phyloP scores from a whole-genome alignment of 257 asterid genomes.

The Vinca minor region DNA sequence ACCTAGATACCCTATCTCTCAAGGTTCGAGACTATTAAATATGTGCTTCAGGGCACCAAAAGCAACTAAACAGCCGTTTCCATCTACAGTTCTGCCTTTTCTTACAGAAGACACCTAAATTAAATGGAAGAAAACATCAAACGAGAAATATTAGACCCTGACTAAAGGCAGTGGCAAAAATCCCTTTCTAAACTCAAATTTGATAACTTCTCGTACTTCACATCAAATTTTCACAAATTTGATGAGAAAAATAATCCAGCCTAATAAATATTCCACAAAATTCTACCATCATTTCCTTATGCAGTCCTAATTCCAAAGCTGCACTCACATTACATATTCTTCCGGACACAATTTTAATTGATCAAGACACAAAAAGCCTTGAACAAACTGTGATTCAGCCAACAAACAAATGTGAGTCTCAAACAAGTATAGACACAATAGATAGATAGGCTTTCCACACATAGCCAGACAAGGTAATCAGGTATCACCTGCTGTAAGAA shows the following conservation, averaged over 20 bases:
- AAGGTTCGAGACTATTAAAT: constrained; percentile 2
- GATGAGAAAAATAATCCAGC: not conserved
- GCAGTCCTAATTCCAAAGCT: constrained; percentile 15
- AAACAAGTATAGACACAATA: constrained; percentile 7
- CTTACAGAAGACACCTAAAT: not conserved
- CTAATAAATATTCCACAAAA: constrained; percentile 5
- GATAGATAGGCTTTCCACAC: not conserved
- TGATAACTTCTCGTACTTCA: not conserved
- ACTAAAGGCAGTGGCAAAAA: not conserved
- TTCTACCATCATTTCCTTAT: constrained; percentile 6
- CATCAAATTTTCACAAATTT: not conserved
- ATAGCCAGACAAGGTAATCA: constrained; percentile 33
- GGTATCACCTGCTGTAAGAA: constrained; percentile 93
- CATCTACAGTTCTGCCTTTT: no score
- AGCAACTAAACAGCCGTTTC: not conserved
- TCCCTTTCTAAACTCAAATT: not conserved
- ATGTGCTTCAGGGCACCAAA: not conserved
- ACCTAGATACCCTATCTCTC: constrained; percentile 3
- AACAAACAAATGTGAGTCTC: constrained; percentile 26
- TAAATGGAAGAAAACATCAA: not conserved
- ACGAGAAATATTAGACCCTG: constrained; percentile 1
- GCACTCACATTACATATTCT: constrained; percentile 19
- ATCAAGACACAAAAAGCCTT: constrained; percentile 24
- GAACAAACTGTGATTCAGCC: constrained; percentile 28
- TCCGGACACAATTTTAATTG: constrained; percentile 19